phyloP scores from a whole-genome alignment of 2,329 filamentous ascomycete species.

The Neopestalotiopsis rosae region DNA sequence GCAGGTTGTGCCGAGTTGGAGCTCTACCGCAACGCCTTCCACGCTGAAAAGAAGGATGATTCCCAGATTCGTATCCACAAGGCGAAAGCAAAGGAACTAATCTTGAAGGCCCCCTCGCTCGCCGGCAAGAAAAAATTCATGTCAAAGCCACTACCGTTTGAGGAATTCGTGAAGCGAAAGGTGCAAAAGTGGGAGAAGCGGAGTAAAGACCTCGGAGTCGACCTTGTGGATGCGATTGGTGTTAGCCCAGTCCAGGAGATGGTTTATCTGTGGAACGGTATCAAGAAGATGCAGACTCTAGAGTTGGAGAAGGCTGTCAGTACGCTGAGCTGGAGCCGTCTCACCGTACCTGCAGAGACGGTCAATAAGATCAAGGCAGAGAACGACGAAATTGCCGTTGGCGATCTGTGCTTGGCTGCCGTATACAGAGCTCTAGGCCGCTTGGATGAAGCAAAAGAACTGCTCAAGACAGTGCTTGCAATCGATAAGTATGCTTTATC shows the following conservation, averaged over 20 bases:
- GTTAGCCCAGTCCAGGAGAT: conserved; percentile 86
- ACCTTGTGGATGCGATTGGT: conserved; percentile 81
- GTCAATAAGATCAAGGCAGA: conserved; percentile 54
- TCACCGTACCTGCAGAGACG: conserved; percentile 50
- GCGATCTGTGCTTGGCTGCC: conserved; percentile 69
- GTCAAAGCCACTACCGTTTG: conserved; percentile 87
- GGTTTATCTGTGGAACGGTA: conserved; percentile 92
- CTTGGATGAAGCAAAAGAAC: conserved; percentile 66
- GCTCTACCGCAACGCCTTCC: conserved; percentile 71
- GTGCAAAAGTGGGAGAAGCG: conserved; percentile 86
- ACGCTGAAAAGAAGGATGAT: conserved; percentile 61
- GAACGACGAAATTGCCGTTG: conserved; percentile 67
- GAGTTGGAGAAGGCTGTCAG: conserved; percentile 69
- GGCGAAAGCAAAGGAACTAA: conserved; percentile 68
- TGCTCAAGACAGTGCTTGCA: conserved; percentile 69
- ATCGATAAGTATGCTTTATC: conserved; percentile 61
- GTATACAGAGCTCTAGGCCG: conserved; percentile 68
- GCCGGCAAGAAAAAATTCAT: conserved; percentile 90
- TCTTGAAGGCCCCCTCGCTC: conserved; percentile 73
- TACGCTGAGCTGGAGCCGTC: conserved; percentile 70
- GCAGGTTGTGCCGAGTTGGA: conserved; percentile 80
- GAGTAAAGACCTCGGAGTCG: conserved; percentile 68
- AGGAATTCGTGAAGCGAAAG: conserved; percentile 84
- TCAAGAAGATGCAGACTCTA: conserved; percentile 74
- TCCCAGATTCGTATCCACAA: conserved; percentile 64